Evolutionary conservation across 371 early-diverging fungal genomes (phyloP).

Genomic region (Mycotypha africana): DNA sequence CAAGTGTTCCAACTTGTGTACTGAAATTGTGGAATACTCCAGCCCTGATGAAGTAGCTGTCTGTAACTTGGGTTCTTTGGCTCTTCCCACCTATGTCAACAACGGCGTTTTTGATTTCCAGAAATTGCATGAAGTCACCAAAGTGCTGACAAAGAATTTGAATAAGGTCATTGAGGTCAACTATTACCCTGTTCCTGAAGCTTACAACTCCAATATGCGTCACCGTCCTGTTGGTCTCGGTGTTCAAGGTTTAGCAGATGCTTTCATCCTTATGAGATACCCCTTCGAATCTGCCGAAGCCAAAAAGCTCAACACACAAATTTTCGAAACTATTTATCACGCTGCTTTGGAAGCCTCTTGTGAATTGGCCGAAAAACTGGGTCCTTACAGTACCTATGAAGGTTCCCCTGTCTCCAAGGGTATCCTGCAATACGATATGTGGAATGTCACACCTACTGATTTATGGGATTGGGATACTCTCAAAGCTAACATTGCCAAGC

Average conservation of each 20-base stretch:
- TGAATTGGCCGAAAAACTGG: conserved; percentile 84
- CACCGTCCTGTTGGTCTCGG: conserved; percentile 99
- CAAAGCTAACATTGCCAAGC: conserved; percentile 73
- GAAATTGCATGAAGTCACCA: conserved; percentile 64
- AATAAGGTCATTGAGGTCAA: conserved; percentile 98
- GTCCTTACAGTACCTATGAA: conserved; percentile 89
- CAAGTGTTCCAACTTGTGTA: conserved; percentile 79
- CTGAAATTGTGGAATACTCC: conserved; percentile 97
- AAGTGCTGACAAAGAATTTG: conserved; percentile 89
- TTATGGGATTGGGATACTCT: conserved; percentile 93
- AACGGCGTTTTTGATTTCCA: conserved; percentile 66
- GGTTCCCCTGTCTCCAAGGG: conserved; percentile 95
- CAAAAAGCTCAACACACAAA: conserved; percentile 78
- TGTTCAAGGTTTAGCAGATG: conserved; percentile 99
- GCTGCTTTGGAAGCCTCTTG: conserved; percentile 95
- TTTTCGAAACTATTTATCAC: conserved; percentile 98
- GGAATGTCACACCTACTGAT: conserved; percentile 77
- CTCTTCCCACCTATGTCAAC: conserved; percentile 89
- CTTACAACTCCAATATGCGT: conserved; percentile 84
- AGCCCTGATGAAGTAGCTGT: conserved; percentile 97
- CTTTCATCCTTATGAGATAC: conserved; percentile 92
- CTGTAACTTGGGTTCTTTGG: conserved; percentile 98
- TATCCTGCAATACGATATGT: conserved; percentile 95
- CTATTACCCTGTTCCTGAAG: conserved; percentile 96
- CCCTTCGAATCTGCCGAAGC: conserved; percentile 97